Evolutionary conservation across 2,329 filamentous ascomycete species (phyloP).

Genomic region (Colletotrichum godetiae): DNA sequence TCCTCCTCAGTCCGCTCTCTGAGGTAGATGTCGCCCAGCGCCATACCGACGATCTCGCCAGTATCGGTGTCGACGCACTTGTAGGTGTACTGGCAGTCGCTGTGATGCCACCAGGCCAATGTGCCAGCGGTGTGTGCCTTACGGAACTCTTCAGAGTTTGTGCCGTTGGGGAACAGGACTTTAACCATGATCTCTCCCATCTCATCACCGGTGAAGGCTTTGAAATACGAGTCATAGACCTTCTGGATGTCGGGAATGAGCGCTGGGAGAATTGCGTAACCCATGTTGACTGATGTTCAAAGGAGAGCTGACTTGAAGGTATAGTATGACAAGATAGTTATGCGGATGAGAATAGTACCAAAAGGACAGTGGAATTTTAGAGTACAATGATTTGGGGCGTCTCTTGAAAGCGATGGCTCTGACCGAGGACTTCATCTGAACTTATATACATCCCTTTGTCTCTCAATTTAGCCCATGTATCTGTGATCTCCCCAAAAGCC

Average conservation of each 20-base stretch:
- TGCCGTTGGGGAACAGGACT: slow-evolving; percentile 52
- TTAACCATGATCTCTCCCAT: slow-evolving; percentile 54
- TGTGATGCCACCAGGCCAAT: slow-evolving; percentile 51
- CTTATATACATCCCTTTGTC: background rate
- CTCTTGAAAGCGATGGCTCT: background rate
- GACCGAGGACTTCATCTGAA: background rate
- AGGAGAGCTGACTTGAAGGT: background rate
- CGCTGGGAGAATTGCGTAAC: slow-evolving; percentile 55
- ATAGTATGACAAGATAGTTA: background rate
- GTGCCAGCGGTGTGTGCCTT: slow-evolving; percentile 55
- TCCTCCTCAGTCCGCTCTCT: slow-evolving; percentile 51
- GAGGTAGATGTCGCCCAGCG: slow-evolving; percentile 56
- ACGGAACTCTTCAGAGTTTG: slow-evolving; percentile 51
- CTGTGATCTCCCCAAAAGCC: background rate
- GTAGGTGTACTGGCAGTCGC: slow-evolving; percentile 55
- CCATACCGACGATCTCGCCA: slow-evolving; percentile 58
- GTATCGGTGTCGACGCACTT: slow-evolving; percentile 58
- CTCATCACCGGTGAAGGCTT: slow-evolving; percentile 52
- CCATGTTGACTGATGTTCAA: slow-evolving; percentile 42
- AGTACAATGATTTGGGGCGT: background rate
- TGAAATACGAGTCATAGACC: slow-evolving; percentile 60
- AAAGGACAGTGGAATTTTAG: background rate
- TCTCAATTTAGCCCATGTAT: background rate
- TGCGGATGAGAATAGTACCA: background rate
- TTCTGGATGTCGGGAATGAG: slow-evolving; percentile 57